Evolutionary conservation across 1,139 yeast genomes (phyloP).

Genomic region (Zygoascus meyerae): DNA sequence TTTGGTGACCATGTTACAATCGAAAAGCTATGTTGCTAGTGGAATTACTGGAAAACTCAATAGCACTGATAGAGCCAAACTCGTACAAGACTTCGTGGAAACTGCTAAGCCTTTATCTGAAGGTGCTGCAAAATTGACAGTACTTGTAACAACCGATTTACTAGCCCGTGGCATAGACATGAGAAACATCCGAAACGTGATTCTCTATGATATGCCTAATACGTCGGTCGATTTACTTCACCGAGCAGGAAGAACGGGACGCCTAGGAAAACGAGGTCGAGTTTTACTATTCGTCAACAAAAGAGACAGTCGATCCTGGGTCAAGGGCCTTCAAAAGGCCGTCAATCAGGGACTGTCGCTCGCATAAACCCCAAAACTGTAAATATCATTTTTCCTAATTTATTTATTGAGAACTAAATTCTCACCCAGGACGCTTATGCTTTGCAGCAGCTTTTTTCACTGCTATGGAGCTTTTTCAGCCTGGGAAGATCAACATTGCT

Average conservation of each 20-base stretch:
- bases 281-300: constrained; percentile 71
- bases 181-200: constrained; percentile 71
- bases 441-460: constrained; percentile 1
- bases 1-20: constrained; percentile 49
- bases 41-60: constrained; percentile 64
- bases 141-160: constrained; percentile 84
- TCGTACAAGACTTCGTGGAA: constrained; percentile 55
- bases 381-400: constrained; percentile 14
- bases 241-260: constrained; percentile 89
- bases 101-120: constrained; percentile 44
- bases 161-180: constrained; percentile 89
- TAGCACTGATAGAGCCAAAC: constrained; percentile 50
- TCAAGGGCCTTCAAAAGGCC: constrained; percentile 69
- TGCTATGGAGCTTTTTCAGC: constrained; percentile 8
- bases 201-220: constrained; percentile 79
- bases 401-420: constrained; percentile 12
- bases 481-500: constrained; percentile 17
- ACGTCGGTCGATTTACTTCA: constrained; percentile 84
- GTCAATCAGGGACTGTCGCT: constrained; percentile 41
- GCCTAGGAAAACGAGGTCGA: constrained; percentile 85
- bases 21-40: constrained; percentile 54
- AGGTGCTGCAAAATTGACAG: constrained; percentile 37
- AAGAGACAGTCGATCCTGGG: constrained; percentile 67
- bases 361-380: constrained; percentile 16
- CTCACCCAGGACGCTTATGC: constrained; percentile 10